Evolutionary conservation across 805 yeast genomes (phyloP).

Genomic region (Ogataea neopini): DNA sequence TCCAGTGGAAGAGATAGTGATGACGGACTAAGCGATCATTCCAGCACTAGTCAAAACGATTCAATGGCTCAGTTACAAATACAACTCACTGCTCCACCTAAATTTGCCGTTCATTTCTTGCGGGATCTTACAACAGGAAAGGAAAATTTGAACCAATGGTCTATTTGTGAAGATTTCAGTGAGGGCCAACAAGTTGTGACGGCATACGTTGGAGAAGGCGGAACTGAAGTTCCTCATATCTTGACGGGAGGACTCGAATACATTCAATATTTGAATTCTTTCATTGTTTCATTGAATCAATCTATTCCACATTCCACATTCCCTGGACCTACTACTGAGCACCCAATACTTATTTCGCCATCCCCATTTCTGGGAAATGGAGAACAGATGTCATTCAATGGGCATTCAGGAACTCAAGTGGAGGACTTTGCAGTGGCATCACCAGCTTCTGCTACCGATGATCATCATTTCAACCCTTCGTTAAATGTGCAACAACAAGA

Average conservation of each 20-base stretch:
- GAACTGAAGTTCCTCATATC: slow-evolving; percentile 66
- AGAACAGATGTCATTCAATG: slow-evolving; percentile 9
- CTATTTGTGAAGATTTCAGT: slow-evolving; percentile 79
- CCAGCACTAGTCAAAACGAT: slow-evolving; percentile 37
- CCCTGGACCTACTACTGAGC: slow-evolving; percentile 46
- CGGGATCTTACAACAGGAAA: slow-evolving; percentile 47
- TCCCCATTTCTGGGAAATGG: slow-evolving; percentile 10
- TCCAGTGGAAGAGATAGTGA: slow-evolving; percentile 21
- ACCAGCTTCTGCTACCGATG: slow-evolving; percentile 14
- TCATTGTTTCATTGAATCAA: slow-evolving; percentile 33
- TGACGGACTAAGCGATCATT: slow-evolving; percentile 39
- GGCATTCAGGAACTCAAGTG: slow-evolving; percentile 4
- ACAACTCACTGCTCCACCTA: slow-evolving; percentile 56
- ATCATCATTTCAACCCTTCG: slow-evolving; percentile 11
- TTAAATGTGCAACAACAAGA: slow-evolving; percentile 5
- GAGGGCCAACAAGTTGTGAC: slow-evolving; percentile 79
- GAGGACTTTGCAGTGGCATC: slow-evolving; percentile 9
- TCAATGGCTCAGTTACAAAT: slow-evolving; percentile 38
- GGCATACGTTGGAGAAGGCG: slow-evolving; percentile 60
- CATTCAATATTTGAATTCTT: slow-evolving; percentile 36
- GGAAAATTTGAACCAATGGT: slow-evolving; percentile 65
- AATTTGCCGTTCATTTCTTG: slow-evolving; percentile 74
- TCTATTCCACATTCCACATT: slow-evolving; percentile 27
- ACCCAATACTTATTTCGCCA: slow-evolving; percentile 27
- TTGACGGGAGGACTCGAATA: slow-evolving; percentile 52